Base-by-base conservation (phyloP, 441 rosid genomes). In the Theobroma grandiflorum region DNA sequence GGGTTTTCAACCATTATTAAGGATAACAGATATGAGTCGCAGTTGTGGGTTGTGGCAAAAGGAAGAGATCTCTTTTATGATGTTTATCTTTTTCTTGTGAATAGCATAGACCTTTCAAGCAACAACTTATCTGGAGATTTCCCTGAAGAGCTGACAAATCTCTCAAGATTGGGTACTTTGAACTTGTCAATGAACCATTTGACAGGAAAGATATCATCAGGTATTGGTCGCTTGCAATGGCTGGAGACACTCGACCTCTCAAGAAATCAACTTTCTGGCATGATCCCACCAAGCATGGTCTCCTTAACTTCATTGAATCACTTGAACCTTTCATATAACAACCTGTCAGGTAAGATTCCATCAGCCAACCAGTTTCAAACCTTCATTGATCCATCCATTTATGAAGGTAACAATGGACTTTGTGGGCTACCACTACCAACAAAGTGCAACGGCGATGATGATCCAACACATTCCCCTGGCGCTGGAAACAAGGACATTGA, bases 321-420 rank as follows among this genome's bases (percentile, higher is more conserved):
- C 64, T n/a, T 88, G 77, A 86, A 85, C 82, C 38, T 86, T 42
- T 85, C 89, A 4, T 75, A 77, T 80, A 86, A 88, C 55, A 80
- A 81, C 33, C 76, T 82, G 15, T 74, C 79, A 0, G 87, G 87
- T 8, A 52, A 2, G 10, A 86, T 85, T n/a, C 87, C 85, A 7
- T 22, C 35, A 0, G 69, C 75, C 35, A 85, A 80, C n/a, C 50
- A 53, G 64, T 57, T 73, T 10, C 16, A 3, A 6, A 71, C 75
- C 40, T 71, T 71, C 22, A 52, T 2, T 33, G 43, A 71, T 26
- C 55, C 74, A 20, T 73, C 76, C 35, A 57, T 57, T 18, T 73
- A 33, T 73, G 50, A 52, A 33, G 49, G 15, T 3, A 73, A 73
- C 22, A 2, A 0, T 35, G 76, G 49, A 35, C 76, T 73, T 10